Percentiles rank a stretch among this genome's conserved stretches.
Conservation (phyloP, 2,329 filamentous ascomycete species). For the Chrysoporthe deuterocubensis region DNA sequence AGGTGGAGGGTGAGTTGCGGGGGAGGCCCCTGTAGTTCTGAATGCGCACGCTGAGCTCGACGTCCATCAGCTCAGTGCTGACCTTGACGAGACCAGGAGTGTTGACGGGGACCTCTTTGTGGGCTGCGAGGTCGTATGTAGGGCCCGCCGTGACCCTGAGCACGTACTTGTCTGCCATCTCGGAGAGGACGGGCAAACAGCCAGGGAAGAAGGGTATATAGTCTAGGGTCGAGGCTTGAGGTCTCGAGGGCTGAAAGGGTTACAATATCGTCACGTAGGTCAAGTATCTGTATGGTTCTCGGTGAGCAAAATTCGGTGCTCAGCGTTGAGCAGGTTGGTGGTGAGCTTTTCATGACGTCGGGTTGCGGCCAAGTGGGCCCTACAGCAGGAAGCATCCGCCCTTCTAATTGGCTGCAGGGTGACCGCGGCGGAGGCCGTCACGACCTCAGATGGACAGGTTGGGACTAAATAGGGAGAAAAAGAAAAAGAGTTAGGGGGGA, state of each 20-base stretch:
- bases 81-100: conserved; percentile 64
- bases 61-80: conserved; percentile 64
- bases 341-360: conserved; percentile 27
- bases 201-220: background rate
- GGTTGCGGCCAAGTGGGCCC: conserved; percentile 4
- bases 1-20: conserved; percentile 66
- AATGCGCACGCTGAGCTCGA: conserved; percentile 76
- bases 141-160: conserved; percentile 82
- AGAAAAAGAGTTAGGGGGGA: background rate
- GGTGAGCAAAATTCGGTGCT: background rate
- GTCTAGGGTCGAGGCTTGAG: background rate
- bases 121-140: conserved; percentile 72
- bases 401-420: conserved; percentile 9
- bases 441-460: too few species aligned
- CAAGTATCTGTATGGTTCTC: background rate
- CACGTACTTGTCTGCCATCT: conserved; percentile 73
- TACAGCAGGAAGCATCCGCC: background rate
- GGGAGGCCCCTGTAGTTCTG: conserved; percentile 73
- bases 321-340: background rate
- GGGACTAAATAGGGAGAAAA: background rate
- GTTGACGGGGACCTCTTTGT: conserved; percentile 79
- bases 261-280: too few species aligned
- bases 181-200: background rate
- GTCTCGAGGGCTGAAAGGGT: background rate
- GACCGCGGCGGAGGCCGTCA: background rate